These are phyloP conservation scores for Prunus mira DNA, from an alignment of 306 rosid genomes.

Conservation along the genomic window DNA sequence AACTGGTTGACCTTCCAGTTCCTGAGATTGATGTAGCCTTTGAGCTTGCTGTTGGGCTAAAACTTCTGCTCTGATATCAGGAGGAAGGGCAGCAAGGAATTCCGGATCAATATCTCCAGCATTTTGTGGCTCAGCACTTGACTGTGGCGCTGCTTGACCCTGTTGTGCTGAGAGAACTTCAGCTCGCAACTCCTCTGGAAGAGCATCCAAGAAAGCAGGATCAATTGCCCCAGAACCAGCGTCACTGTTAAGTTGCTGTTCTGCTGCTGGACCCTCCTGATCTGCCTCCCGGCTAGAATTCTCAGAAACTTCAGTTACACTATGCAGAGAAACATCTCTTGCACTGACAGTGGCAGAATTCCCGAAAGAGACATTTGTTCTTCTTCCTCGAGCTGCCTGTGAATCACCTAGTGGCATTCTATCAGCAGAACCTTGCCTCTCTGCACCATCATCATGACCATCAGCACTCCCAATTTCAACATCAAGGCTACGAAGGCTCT, in stretches of 20 bases:
- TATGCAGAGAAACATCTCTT: slow-evolving; percentile 84
- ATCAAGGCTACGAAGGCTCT: slow-evolving; percentile 94
- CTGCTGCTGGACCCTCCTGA: slow-evolving; percentile 66
- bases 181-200: slow-evolving; percentile 95
- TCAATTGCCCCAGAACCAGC: slow-evolving; percentile 87
- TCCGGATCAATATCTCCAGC: slow-evolving; percentile 95
- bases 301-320: slow-evolving; percentile 91
- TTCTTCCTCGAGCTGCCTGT: slow-evolving; percentile 72
- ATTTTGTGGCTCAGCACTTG: slow-evolving; percentile 69
- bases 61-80: slow-evolving; percentile 96
- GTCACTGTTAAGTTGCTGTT: slow-evolving; percentile 68
- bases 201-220: slow-evolving; percentile 96
- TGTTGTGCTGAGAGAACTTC: slow-evolving; percentile 96
- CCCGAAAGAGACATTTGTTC: slow-evolving; percentile 57
- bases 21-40: slow-evolving; percentile 89
- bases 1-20: slow-evolving; percentile 97
- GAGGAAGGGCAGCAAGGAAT: slow-evolving; percentile 97
- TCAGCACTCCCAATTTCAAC: slow-evolving; percentile 98
- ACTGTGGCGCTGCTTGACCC: slow-evolving; percentile 76
- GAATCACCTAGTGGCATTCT: slow-evolving; percentile 64
- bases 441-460: slow-evolving; percentile 94
- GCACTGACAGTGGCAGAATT: slow-evolving; percentile 59
- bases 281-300: slow-evolving; percentile 90
- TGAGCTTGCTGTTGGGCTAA: slow-evolving; percentile 97
- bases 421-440: slow-evolving; percentile 78